These are phyloP conservation scores for Beauveria australis DNA, from an alignment of 2,329 filamentous ascomycete genomes.

Conservation along the genomic window DNA sequence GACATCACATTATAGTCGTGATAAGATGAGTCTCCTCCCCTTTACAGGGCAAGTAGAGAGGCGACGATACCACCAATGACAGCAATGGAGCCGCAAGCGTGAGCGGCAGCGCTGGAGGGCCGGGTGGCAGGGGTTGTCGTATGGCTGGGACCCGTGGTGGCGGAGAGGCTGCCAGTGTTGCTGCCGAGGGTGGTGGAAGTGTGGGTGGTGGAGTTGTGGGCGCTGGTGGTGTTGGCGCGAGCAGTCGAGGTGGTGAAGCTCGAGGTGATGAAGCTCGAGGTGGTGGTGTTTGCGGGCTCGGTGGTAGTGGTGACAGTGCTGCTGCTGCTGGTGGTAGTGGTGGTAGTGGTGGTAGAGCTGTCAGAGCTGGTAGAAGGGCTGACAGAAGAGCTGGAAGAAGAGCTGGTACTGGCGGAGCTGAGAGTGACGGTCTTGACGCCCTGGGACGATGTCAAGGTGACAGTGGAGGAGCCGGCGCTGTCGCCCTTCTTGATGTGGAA, in stretches of 20 bases:
- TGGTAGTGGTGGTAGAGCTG: conserved; percentile 15
- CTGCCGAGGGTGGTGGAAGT: neutral
- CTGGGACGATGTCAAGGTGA: conserved; percentile 21
- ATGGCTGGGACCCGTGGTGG: conserved; percentile 15
- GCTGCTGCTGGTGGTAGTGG: neutral
- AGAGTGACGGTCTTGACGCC: conserved; percentile 25
- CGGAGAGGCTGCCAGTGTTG: conserved; percentile 16
- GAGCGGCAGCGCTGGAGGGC: conserved; percentile 20
- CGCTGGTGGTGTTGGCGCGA: conserved; percentile 14
- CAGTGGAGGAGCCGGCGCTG: conserved; percentile 19
- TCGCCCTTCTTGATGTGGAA: conserved; percentile 41
- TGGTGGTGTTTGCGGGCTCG: neutral
- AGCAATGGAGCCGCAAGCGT: conserved; percentile 30
- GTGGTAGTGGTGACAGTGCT: conserved; percentile 14
- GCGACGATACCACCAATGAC: conserved; percentile 32
- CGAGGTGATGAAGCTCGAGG: conserved; percentile 17
- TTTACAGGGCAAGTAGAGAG: conserved; percentile 37
- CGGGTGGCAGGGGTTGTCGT: conserved; percentile 15
- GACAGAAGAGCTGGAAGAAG: neutral
- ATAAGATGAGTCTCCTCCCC: conserved; percentile 13
- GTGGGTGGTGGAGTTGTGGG: neutral
- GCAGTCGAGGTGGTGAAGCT: conserved; percentile 20
- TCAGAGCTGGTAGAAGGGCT: conserved; percentile 16
- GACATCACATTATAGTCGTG: neutral
- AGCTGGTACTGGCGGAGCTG: conserved; percentile 15